Evolutionary conservation across 2,329 filamentous ascomycete species (phyloP).

Genomic region (Magnaporthales sp.): DNA sequence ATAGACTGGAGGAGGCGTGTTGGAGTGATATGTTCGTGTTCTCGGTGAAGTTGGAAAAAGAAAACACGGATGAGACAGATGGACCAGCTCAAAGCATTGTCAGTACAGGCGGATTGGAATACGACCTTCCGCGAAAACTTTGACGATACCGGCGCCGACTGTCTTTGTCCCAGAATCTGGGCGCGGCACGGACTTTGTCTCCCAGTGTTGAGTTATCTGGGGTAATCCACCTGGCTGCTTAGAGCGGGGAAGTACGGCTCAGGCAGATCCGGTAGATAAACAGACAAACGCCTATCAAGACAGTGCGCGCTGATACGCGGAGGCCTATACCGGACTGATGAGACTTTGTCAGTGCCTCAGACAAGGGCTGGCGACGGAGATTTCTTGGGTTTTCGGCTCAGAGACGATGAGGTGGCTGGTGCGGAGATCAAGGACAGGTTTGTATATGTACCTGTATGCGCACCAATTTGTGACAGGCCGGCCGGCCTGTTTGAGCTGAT

Average conservation of each 20-base stretch:
- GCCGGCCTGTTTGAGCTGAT: neutral
- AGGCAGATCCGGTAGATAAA: neutral
- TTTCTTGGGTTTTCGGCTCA: neutral
- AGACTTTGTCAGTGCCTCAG: neutral
- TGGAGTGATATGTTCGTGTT: neutral
- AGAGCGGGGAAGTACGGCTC: neutral
- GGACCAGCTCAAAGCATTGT: neutral
- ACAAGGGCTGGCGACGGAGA: neutral
- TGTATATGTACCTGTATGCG: neutral
- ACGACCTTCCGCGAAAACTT: neutral
- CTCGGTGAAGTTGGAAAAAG: neutral
- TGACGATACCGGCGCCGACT: neutral
- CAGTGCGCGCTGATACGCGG: neutral
- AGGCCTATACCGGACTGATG: neutral
- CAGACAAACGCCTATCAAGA: neutral
- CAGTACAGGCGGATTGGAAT: neutral
- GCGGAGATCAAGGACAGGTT: neutral
- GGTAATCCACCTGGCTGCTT: neutral
- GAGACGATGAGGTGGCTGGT: neutral
- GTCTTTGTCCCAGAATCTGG: neutral
- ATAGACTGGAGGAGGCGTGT: neutral
- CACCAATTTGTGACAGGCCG: neutral
- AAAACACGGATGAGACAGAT: neutral
- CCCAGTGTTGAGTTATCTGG: constrained; percentile 15
- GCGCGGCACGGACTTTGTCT: constrained; percentile 8